These are phyloP conservation scores for Phytophthora sojae DNA, from an alignment of 352 stramenopile species.

Conservation along the genomic window DNA sequence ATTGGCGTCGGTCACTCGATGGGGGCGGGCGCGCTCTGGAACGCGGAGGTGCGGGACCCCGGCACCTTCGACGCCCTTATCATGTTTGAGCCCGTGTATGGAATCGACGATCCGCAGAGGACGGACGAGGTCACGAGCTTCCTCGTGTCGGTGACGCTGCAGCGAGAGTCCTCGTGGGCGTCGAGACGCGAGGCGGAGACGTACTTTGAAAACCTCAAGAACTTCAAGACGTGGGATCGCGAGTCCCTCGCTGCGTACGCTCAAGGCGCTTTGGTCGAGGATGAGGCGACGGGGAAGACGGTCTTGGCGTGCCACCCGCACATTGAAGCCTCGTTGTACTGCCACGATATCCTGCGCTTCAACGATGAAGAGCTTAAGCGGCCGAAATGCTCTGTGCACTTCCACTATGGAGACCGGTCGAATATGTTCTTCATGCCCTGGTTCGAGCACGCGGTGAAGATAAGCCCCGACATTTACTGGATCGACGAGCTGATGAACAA, in stretches of 20 bases:
- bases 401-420: slow-evolving; percentile 43
- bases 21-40: slow-evolving; percentile 47
- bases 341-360: slow-evolving; percentile 37
- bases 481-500: slow-evolving; percentile 36
- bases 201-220: slow-evolving; percentile 33
- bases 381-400: slow-evolving; percentile 43
- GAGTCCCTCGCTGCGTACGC: slow-evolving; percentile 45
- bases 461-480: slow-evolving; percentile 43
- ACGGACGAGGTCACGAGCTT: slow-evolving; percentile 36
- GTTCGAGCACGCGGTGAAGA: slow-evolving; percentile 31
- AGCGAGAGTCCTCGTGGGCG: slow-evolving; percentile 40
- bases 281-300: slow-evolving; percentile 31
- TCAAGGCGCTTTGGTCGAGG: slow-evolving; percentile 40
- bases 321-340: slow-evolving; percentile 52
- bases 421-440: slow-evolving; percentile 39
- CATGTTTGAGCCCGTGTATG: slow-evolving; percentile 56
- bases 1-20: slow-evolving; percentile 51
- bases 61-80: slow-evolving; percentile 54
- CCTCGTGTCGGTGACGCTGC: slow-evolving; percentile 41
- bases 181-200: slow-evolving; percentile 20
- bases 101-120: slow-evolving; percentile 11
- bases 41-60: slow-evolving; percentile 41
- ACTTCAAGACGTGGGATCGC: slow-evolving; percentile 47
- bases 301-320: slow-evolving; percentile 46
- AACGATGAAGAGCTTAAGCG: slow-evolving; percentile 37